Conservation (phyloP, 169 alveolate genomes). For the Ichthyophthirius multifiliis region DNA sequence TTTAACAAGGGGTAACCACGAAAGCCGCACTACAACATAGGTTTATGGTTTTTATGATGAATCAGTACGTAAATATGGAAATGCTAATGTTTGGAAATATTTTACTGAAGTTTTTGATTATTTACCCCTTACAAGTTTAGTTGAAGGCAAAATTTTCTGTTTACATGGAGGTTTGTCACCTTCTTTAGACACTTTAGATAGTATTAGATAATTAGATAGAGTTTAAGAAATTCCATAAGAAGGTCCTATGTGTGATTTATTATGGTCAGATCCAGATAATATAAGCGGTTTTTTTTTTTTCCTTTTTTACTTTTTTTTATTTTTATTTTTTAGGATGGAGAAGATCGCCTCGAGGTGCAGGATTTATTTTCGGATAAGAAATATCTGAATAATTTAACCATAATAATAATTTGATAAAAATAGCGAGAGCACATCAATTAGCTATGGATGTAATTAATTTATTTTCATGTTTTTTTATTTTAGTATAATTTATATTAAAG, state of each 20-base stretch:
- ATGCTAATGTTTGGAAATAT: conserved; percentile 44
- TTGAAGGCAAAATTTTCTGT: conserved; percentile 70
- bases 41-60: conserved; percentile 65
- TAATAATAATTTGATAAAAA: conserved; percentile 42
- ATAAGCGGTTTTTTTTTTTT: conserved; percentile 20
- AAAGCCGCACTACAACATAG: conserved; percentile 43
- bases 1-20: conserved; percentile 56
- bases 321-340: conserved; percentile 45
- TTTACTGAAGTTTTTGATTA: conserved; percentile 52
- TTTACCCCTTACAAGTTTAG: conserved; percentile 30
- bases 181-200: conserved; percentile 37
- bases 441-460: conserved; percentile 36
- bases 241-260: conserved; percentile 46
- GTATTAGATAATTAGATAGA: conserved; percentile 41
- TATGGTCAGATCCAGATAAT: conserved; percentile 51
- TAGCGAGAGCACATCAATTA: conserved; percentile 61
- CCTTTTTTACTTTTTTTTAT: not conserved
- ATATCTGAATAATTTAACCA: conserved; percentile 61
- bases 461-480: not conserved
- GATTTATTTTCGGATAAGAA: conserved; percentile 62
- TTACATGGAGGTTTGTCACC: conserved; percentile 61
- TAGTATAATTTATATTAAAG: not conserved
- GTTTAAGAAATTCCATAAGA: conserved; percentile 40
- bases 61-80: conserved; percentile 50
- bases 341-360: conserved; percentile 61